Evolutionary conservation across 1,284 basidiomycete species (phyloP).

Genomic region (Pseudozyma hubeiensis): DNA sequence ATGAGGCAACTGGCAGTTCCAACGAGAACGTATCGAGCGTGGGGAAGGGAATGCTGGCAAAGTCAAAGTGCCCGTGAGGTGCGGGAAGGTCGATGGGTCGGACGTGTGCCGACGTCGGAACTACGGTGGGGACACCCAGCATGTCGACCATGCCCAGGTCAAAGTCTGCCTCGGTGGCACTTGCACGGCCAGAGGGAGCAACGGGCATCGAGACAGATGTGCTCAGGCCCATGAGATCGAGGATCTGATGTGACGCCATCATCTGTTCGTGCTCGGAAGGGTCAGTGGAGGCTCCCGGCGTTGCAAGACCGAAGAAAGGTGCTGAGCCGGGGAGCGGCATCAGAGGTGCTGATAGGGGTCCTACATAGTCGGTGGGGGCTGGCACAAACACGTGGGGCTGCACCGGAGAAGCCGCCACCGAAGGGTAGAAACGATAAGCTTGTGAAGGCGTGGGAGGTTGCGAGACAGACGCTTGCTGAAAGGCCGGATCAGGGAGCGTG

Average conservation of each 20-base stretch:
- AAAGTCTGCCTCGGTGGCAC: conserved; percentile 38
- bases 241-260: conserved; percentile 25
- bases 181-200: conserved; percentile 23
- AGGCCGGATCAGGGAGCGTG: conserved; percentile 10
- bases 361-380: conserved; percentile 16
- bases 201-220: conserved; percentile 9
- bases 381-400: conserved; percentile 5
- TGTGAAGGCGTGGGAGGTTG: conserved; percentile 41
- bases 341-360: conserved; percentile 22
- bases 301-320: conserved; percentile 9
- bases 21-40: conserved; percentile 32
- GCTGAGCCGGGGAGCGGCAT: conserved; percentile 14
- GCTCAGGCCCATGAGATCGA: conserved; percentile 35
- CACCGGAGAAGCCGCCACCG: conserved; percentile 16
- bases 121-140: conserved; percentile 21
- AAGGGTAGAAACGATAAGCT: conserved; percentile 30
- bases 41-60: conserved; percentile 47
- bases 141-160: conserved; percentile 29
- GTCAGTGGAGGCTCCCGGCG: conserved; percentile 2
- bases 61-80: conserved; percentile 51
- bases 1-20: conserved; percentile 24
- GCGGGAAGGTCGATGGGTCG: conserved; percentile 47
- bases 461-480: conserved; percentile 36
- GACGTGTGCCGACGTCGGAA: conserved; percentile 53
- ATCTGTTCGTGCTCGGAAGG: conserved; percentile 12